These are phyloP conservation scores for Aspergillus asperescens DNA, from an alignment of 495 filamentous ascomycete genomes.

Conservation along the genomic window DNA sequence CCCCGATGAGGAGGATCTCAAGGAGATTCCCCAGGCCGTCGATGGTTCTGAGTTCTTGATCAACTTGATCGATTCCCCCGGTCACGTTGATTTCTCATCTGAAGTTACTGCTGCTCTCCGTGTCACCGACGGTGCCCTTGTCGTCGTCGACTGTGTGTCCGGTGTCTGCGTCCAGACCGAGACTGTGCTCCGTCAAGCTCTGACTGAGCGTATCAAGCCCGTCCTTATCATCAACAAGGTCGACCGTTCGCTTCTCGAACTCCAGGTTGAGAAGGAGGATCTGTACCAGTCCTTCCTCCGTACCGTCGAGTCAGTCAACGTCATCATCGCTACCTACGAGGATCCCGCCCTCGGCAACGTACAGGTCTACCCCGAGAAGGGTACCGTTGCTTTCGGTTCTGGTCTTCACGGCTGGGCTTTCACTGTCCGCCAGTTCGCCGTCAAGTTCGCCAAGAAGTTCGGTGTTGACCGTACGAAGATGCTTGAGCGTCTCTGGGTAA, in stretches of 20 bases:
- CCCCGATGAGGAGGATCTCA: slow-evolving; percentile 76
- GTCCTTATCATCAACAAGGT: slow-evolving; percentile 99
- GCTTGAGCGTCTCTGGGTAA: slow-evolving; percentile 99
- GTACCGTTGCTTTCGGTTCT: slow-evolving; percentile 98
- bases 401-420: slow-evolving; percentile 99
- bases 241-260: slow-evolving; percentile 96
- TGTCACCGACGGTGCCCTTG: slow-evolving; percentile 98
- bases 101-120: slow-evolving; percentile 99
- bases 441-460: slow-evolving; percentile 98
- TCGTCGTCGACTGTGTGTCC: slow-evolving; percentile 99
- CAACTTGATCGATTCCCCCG: slow-evolving; percentile 99
- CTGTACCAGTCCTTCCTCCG: slow-evolving; percentile 99
- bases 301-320: slow-evolving; percentile 99
- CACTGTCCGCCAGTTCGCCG: slow-evolving; percentile 97
- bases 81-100: slow-evolving; percentile 99
- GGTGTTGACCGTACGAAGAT: slow-evolving; percentile 99
- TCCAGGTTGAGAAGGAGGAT: slow-evolving; percentile 97
- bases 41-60: slow-evolving; percentile 96
- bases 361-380: slow-evolving; percentile 93
- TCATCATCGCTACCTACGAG: slow-evolving; percentile 97
- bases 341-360: slow-evolving; percentile 96
- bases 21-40: slow-evolving; percentile 87
- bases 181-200: slow-evolving; percentile 98
- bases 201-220: slow-evolving; percentile 99
- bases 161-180: slow-evolving; percentile 99